A percentile compares a stretch with the other conserved stretches of the same genome.
Conservation (phyloP, 148 eudicot species). For the Amaranthus cruentus region DNA sequence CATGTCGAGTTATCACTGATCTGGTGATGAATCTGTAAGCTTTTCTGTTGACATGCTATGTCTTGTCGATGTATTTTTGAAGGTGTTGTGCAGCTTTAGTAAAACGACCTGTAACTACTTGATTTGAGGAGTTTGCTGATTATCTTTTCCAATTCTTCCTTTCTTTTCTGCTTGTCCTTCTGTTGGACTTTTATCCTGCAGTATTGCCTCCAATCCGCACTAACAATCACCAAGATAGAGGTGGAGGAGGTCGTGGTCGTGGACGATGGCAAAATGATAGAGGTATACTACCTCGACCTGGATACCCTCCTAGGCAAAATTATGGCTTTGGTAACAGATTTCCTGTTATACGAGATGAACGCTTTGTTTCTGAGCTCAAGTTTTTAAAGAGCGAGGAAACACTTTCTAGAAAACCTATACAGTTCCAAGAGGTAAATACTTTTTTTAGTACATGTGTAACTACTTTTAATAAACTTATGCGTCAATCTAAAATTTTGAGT, state of each 20-base stretch:
- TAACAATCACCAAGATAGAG: constrained; percentile 56
- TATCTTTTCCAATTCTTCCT: not conserved
- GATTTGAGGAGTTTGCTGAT: not conserved
- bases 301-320: constrained; percentile 64
- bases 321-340: constrained; percentile 48
- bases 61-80: not conserved
- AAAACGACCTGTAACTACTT: not conserved
- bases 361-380: constrained; percentile 91
- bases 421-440: constrained; percentile 72
- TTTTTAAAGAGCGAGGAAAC: constrained; percentile 93
- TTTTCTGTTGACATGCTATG: not conserved
- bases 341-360: constrained; percentile 71
- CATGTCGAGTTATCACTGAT: not conserved
- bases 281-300: constrained; percentile 95
- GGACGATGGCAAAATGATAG: constrained; percentile 95
- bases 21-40: not conserved
- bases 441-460: not conserved
- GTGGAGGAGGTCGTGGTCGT: constrained; percentile 83
- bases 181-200: constrained; percentile 30
- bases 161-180: not conserved
- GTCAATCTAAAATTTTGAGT: not conserved
- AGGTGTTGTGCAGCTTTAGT: not conserved
- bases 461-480: not conserved
- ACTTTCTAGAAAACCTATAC: constrained; percentile 59
- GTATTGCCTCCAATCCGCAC: constrained; percentile 67